Conservation (phyloP, 2,329 filamentous ascomycete species). For the Sarocladium strictum region DNA sequence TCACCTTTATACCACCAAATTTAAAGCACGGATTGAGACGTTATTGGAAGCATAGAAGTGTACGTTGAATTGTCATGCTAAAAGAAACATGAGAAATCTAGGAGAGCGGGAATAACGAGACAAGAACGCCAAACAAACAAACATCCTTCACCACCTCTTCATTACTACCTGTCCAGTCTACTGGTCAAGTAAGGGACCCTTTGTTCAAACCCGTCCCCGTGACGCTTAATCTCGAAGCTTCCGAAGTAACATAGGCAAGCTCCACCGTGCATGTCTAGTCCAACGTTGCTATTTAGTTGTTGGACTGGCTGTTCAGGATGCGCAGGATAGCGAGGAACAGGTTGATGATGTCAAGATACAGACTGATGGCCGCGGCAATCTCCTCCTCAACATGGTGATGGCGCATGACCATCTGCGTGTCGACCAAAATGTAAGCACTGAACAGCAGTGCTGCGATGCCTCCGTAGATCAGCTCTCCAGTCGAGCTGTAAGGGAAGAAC, state of each 20-base stretch:
- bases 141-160: neutral
- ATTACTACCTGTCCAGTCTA: too few relatives aligned
- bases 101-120: neutral
- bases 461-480: conserved; percentile 79
- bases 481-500: conserved; percentile 82
- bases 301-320: conserved; percentile 92
- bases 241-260: too few relatives aligned
- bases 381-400: conserved; percentile 98
- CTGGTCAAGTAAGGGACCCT: too few relatives aligned
- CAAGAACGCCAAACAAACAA: neutral
- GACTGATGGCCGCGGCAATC: conserved; percentile 88
- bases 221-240: too few relatives aligned
- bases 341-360: conserved; percentile 97
- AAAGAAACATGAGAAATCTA: neutral
- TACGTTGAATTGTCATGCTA: neutral
- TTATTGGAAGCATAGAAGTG: neutral
- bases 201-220: too few relatives aligned
- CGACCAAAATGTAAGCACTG: conserved; percentile 89
- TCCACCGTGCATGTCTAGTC: neutral
- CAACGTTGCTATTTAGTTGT: conserved; percentile 57
- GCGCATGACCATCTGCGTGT: conserved; percentile 92
- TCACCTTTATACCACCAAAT: conserved; percentile 29
- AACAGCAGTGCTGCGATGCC: conserved; percentile 80
- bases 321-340: conserved; percentile 91
- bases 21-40: neutral